Evolutionary conservation across 768 basidiomycete species (phyloP).

Genomic region (Xerocomellus dryophilus): DNA sequence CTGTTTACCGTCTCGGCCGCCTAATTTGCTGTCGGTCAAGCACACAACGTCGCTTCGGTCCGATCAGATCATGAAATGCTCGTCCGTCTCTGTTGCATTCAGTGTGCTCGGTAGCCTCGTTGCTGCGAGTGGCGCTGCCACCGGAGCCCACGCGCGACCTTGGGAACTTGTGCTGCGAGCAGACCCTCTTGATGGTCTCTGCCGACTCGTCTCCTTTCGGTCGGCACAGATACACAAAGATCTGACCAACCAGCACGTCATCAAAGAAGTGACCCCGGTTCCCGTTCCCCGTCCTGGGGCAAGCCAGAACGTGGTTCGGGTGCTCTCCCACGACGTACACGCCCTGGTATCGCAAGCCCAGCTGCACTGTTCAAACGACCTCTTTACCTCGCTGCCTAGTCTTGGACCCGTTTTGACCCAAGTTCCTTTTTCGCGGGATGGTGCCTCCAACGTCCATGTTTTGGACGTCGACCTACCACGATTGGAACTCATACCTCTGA

Average conservation of each 20-base stretch:
- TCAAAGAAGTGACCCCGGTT: constrained; percentile 10
- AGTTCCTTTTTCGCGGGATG: constrained; percentile 6
- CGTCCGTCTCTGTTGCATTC: constrained; percentile 2
- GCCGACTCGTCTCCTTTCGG: constrained; percentile 19
- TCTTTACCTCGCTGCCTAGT: constrained; percentile 2
- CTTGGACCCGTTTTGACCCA: constrained; percentile 6
- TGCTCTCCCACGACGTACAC: constrained; percentile 18
- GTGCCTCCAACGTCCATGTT: not conserved
- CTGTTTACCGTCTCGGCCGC: constrained; percentile 1
- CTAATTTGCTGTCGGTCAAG: not conserved
- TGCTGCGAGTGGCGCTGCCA: constrained; percentile 1
- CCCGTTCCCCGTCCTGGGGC: constrained; percentile 8
- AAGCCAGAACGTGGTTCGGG: constrained; percentile 14
- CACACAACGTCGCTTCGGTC: not conserved
- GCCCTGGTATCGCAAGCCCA: constrained; percentile 21
- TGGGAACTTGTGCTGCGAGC: constrained; percentile 36
- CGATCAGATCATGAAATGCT: constrained; percentile 13
- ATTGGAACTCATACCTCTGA: constrained; percentile 54
- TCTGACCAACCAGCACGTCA: constrained; percentile 4
- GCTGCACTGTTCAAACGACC: constrained; percentile 24
- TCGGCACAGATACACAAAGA: constrained; percentile 22
- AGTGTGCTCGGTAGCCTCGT: not conserved
- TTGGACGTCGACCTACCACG: constrained; percentile 35
- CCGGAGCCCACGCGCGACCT: constrained; percentile 76
- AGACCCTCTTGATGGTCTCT: constrained; percentile 17